Conservation (phyloP, 805 yeast genomes). For the Tetrapisispora taiwanensis region DNA sequence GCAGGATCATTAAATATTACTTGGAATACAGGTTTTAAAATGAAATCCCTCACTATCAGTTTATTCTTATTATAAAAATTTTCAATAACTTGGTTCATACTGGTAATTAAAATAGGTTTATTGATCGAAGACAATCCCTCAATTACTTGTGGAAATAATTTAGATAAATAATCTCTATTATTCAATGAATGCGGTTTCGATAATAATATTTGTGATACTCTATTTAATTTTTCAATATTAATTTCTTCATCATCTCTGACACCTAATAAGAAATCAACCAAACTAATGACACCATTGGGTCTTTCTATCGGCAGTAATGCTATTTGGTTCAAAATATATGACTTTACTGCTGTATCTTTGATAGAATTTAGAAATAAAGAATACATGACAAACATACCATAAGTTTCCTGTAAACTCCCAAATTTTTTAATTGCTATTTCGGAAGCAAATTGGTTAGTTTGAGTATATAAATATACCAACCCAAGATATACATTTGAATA, state of each 20-base stretch:
- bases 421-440: conserved; percentile 27
- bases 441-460: conserved; percentile 12
- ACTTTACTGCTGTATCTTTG: conserved; percentile 38
- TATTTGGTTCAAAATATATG: conserved; percentile 39
- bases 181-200: conserved; percentile 47
- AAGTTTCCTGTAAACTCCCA: conserved; percentile 50
- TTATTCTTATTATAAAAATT: conserved; percentile 41
- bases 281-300: conserved; percentile 53
- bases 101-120: conserved; percentile 48
- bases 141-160: conserved; percentile 56
- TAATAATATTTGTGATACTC: conserved; percentile 55
- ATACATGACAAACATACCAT: conserved; percentile 50
- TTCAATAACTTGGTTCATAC: conserved; percentile 46
- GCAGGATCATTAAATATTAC: conserved; percentile 27
- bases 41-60: conserved; percentile 46
- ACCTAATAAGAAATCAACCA: conserved; percentile 71
- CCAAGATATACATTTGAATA: conserved; percentile 48
- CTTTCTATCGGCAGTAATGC: conserved; percentile 47
- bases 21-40: conserved; percentile 42
- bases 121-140: conserved; percentile 48
- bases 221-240: conserved; percentile 53
- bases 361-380: conserved; percentile 46
- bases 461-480: conserved; percentile 31
- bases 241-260: conserved; percentile 57
- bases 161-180: conserved; percentile 42